Percentiles rank a stretch among this genome's conserved stretches.
Conservation (phyloP, 345 rosid species). For the Camelina laxa region DNA sequence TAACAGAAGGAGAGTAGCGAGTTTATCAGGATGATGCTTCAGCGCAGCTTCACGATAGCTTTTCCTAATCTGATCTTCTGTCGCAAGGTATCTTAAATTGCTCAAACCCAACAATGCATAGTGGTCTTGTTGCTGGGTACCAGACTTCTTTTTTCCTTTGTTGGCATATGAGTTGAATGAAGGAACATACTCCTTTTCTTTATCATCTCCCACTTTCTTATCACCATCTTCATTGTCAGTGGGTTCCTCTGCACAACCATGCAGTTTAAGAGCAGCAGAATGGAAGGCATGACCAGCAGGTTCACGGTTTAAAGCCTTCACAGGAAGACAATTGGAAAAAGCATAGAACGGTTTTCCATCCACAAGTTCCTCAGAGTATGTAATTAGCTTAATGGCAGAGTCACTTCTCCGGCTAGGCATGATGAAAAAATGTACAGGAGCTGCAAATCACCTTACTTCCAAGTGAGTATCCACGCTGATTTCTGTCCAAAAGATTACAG, state of each 20-base stretch:
- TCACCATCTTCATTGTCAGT: slow-evolving; percentile 50
- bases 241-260: slow-evolving; percentile 70
- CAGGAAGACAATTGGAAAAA: slow-evolving; percentile 82
- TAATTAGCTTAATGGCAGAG: slow-evolving; percentile 54
- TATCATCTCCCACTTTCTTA: slow-evolving; percentile 61
- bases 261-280: slow-evolving; percentile 77
- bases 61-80: slow-evolving; percentile 95
- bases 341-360: slow-evolving; percentile 72
- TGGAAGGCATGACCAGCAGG: slow-evolving; percentile 97
- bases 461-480: slow-evolving; percentile 18
- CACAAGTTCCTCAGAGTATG: slow-evolving; percentile 78
- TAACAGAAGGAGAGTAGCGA: slow-evolving; percentile 77
- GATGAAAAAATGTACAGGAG: slow-evolving; percentile 13
- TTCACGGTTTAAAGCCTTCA: slow-evolving; percentile 76
- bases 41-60: slow-evolving; percentile 91
- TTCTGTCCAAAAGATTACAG: slow-evolving; percentile 29
- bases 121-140: slow-evolving; percentile 83
- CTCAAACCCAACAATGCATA: slow-evolving; percentile 90
- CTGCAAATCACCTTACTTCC: slow-evolving; percentile 24
- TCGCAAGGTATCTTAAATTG: slow-evolving; percentile 95
- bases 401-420: slow-evolving; percentile 46
- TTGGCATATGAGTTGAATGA: slow-evolving; percentile 74
- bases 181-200: slow-evolving; percentile 64
- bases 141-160: slow-evolving; percentile 90
- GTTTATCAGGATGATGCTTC: slow-evolving; percentile 96